phyloP scores from a whole-genome alignment of 306 rosid species.

The Senna tora region DNA sequence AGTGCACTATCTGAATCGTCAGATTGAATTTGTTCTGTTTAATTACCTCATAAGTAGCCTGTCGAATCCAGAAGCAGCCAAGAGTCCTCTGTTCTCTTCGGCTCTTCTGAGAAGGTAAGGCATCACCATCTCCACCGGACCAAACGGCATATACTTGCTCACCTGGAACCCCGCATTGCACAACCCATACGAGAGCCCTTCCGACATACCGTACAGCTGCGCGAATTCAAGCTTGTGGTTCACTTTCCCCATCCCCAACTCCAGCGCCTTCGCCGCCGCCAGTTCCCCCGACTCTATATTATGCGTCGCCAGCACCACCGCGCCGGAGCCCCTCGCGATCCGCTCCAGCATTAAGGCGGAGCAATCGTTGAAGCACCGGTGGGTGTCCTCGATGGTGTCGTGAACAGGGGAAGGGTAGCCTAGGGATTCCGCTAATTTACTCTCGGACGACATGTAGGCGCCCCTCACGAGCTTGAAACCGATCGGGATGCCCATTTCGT shows the following conservation, averaged over 20 bases:
- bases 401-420: constrained; percentile 82
- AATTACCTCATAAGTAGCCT: constrained; percentile 65
- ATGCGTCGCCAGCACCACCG: constrained; percentile 83
- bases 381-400: constrained; percentile 66
- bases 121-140: constrained; percentile 73
- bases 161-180: constrained; percentile 94
- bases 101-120: constrained; percentile 93
- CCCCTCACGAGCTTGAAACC: constrained; percentile 93
- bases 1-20: too few relatives aligned
- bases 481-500: constrained; percentile 64
- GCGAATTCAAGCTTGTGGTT: constrained; percentile 82
- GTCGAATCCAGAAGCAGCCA: constrained; percentile 74
- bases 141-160: constrained; percentile 96
- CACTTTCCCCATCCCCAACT: constrained; percentile 76
- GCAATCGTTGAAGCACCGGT: constrained; percentile 74
- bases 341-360: constrained; percentile 65
- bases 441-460: constrained; percentile 88
- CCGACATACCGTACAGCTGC: constrained; percentile 89
- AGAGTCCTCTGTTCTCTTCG: constrained; percentile 84
- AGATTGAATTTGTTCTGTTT: too few relatives aligned
- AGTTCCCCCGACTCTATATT: constrained; percentile 76
- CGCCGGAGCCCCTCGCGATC: constrained; percentile 65
- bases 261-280: constrained; percentile 77
- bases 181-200: constrained; percentile 78
- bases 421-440: constrained; percentile 56